Evolutionary conservation across 2,329 filamentous ascomycete species (phyloP), one percentile per base, ranked within the genome.

Genomic region (Xylariaceae sp.): DNA sequence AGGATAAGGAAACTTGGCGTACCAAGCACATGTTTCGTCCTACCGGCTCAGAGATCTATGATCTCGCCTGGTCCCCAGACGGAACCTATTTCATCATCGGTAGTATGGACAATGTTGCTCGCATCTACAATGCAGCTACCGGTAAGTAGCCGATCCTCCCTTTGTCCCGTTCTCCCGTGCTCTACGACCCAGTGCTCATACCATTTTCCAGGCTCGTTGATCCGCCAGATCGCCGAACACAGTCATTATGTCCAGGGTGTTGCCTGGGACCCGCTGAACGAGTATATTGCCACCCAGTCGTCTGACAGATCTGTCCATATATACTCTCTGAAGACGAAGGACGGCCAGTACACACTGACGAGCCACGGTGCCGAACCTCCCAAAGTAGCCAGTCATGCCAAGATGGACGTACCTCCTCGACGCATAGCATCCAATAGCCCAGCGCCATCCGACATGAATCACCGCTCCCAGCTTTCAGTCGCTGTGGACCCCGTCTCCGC

Each of bases 31-130:
- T 97, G 94, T 97, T 92, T 75, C 86, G 94, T 63, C 96, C 92
- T 51, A 90, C 89, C 63, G 93, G 92, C 42, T 91, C 92, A 9
- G 94, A 99, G 74, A 97, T 99, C 67, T 99, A 99, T 76, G 94
- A 99, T 74, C 79, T 99, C 59, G 94, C 94, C 54, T 99, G 94
- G 95, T 97, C 94, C 53, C 95, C 95, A n/a, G 94, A 99, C 74
- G 92, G 90, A 45, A 80, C 87, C 45, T 94, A 95, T 77, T 96
- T 99, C 78, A 97, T 99, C 69, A 97, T 95, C 23, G 94, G 94
- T 45, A 97, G 94, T 77, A 97, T 99, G 92, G 94, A 99, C 77
- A 99, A 99, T 73, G 88, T 97, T 72, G 92, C 94, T 60, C 85
- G 93, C 61, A 97, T 99, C 68, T 97, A 97, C 80, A 97, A 96